Evolutionary conservation across 78 protist species (phyloP), one percentile per base, ranked within the genome.

Genomic region (Dictyostelium citrinum): DNA sequence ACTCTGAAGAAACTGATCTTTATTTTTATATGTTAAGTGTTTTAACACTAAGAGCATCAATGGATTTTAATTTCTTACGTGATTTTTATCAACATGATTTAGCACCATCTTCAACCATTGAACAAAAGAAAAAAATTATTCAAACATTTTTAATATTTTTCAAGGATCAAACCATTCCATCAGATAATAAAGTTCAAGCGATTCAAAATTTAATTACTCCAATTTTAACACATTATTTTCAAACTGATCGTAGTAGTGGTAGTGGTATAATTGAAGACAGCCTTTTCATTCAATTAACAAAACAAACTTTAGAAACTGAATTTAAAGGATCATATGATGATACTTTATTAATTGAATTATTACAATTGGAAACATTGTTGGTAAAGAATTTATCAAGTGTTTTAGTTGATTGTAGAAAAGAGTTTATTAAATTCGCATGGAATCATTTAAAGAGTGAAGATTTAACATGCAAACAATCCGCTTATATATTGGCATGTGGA

Each of bases 391-490:
- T 60, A 3, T n/a, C 85, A 8, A 4, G 8, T 16, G 60, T 5
- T 8, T 85, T 97, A 17, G 83, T 82, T 24, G 94, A 97, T 7
- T 74, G 78, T 80, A 84, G 98, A 61, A 91, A 95, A 82, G 98
- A 95, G 35, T 76, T 97, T 41, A 97, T 97, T 82, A 95, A 92
- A 86, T 97, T 96, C 64, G 97, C 98, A 16, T 96, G 98, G 97
- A 68, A 82, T 45, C 97, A 91, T 46, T 91, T 97, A 31, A 96
- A 96, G 96, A 84, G 86, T 67, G 99, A 97, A 24, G 98, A 98
- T 60, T 46, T 93, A n/a, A 58, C 94, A 11, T 83, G 95, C 58
- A 95, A 96, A 90, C 98, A 96, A 46, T 92, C 95, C 76, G 98
- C 98, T 1, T 97, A 96, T 77, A 96, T 98, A n/a, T 96, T 97